Conservation (phyloP, 192 early-diverging fungal genomes). For the Spizellomyces sp. region DNA sequence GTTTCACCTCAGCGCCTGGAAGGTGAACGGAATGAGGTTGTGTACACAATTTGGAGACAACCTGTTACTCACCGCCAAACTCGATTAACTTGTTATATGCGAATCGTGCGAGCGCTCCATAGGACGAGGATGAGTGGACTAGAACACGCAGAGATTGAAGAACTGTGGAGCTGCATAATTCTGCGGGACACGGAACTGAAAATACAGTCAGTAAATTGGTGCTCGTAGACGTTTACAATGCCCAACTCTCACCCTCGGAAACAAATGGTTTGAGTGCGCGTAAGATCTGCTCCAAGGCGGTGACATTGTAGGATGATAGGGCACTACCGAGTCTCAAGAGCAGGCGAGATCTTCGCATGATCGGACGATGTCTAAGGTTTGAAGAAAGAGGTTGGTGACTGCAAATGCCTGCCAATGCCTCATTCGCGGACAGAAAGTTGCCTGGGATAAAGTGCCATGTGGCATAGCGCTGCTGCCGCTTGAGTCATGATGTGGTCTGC, state of each 20-base stretch:
- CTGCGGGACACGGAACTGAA: not conserved
- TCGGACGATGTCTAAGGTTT: slow-evolving; percentile 20
- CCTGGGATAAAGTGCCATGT: slow-evolving; percentile 1
- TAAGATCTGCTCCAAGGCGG: slow-evolving; percentile 21
- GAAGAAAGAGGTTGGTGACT: too few relatives aligned
- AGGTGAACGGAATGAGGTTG: too few relatives aligned
- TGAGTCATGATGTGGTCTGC: slow-evolving; percentile 25
- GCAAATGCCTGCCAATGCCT: too few relatives aligned
- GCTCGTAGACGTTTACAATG: too few relatives aligned
- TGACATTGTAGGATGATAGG: slow-evolving; percentile 14
- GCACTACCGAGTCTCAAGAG: slow-evolving; percentile 8
- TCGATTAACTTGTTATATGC: slow-evolving; percentile 18
- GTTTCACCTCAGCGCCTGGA: slow-evolving; percentile 10
- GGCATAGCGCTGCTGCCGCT: slow-evolving; percentile 16
- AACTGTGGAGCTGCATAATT: not conserved
- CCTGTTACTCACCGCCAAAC: slow-evolving; percentile 10
- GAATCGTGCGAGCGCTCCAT: slow-evolving; percentile 18
- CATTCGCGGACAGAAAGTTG: too few relatives aligned
- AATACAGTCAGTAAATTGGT: too few relatives aligned
- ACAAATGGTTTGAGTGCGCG: slow-evolving; percentile 13
- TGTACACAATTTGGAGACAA: too few relatives aligned
- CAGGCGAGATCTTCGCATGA: slow-evolving; percentile 9
- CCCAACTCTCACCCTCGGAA: slow-evolving; percentile 3
- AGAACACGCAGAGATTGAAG: slow-evolving; percentile 13
- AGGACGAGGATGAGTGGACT: slow-evolving; percentile 19